Evolutionary conservation across 148 eudicot genomes (phyloP), one percentile per base, ranked within the genome.

Genomic region (Chenopodium berlandieri): DNA sequence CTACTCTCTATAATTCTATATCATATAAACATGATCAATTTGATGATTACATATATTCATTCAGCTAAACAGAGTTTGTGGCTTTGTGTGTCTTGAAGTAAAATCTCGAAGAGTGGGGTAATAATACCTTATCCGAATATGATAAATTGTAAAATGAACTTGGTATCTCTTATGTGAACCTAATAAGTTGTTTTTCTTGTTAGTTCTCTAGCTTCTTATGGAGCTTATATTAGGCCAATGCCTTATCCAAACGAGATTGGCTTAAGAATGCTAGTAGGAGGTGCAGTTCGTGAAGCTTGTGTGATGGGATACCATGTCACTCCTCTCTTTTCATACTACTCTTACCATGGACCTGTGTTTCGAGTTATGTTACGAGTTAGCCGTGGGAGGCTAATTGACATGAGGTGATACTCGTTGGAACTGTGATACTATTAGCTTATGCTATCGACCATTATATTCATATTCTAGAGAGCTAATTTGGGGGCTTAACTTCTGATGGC

Each of bases 321-420:
- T 19, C 99, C 99, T 46, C 94, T 91, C 46, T 96, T 96, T 89
- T 96, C 99, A 9, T 92, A 94, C 85, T 96, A 96, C 81, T 96
- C 99, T 11, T 96, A 89, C 87, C 99, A 96, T 77, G 98, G 99
- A 68, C 99, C 99, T 78, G 92, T 96, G 34, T 96, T 96, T 80
- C 92, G 99, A 75, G 95, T 89, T 27, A 85, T 96, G 98, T 92
- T 96, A 30, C 93, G 88, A 73, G 80, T 96, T 62, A 78, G 86
- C 68, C 94, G 95, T 75, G 98, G 99, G 71, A 89, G 86, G 86
- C 85, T 83, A 77, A 82, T 80, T 58, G 83, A 88, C 79, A 89
- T 83, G 50, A 91, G 97, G 99, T 94, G 69, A 81, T 75, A 27
- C 23, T 40, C 77, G 54, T 31, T 32, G 2, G 32, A 23, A 79